A percentile compares a stretch with the other conserved stretches of the same genome.
Evolutionary conservation across 1,284 basidiomycete genomes (phyloP).

Genomic region (Cryptococcus jaspeensis): DNA sequence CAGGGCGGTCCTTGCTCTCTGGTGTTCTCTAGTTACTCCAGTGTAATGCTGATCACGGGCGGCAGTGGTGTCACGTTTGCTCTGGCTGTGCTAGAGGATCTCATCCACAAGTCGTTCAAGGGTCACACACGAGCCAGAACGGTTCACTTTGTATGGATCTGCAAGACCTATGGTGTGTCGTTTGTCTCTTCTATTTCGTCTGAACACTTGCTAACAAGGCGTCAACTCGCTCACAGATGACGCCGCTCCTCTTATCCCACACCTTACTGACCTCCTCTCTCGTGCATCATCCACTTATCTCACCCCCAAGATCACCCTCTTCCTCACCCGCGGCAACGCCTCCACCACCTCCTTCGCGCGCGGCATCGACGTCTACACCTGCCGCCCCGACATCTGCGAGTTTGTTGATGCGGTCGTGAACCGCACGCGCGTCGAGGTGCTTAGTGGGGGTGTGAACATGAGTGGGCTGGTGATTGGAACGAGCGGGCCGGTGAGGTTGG

Average conservation of each 20-base stretch:
- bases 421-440: slow-evolving; percentile 1
- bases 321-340: slow-evolving; percentile 1
- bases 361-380: slow-evolving; percentile 1
- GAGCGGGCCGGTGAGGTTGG: slow-evolving; percentile 10
- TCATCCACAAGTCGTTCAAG: slow-evolving; percentile 9
- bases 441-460: slow-evolving; percentile 4
- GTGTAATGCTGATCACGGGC: slow-evolving; percentile 6
- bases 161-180: slow-evolving; percentile 9
- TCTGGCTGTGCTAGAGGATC: slow-evolving; percentile 8
- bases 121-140: slow-evolving; percentile 6
- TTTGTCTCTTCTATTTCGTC: background rate
- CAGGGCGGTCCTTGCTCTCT: slow-evolving; percentile 11
- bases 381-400: slow-evolving; percentile 6
- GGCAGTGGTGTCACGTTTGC: slow-evolving; percentile 12
- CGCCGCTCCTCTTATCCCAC: background rate
- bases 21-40: slow-evolving; percentile 7
- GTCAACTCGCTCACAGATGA: slow-evolving; percentile 3
- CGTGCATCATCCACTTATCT: slow-evolving; percentile 2
- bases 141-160: slow-evolving; percentile 10
- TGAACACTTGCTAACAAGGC: too few species aligned
- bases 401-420: slow-evolving; percentile 3
- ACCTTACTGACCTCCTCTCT: slow-evolving; percentile 2
- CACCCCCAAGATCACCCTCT: slow-evolving; percentile 5
- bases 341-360: background rate
- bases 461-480: slow-evolving; percentile 7